Percentiles rank a stretch among this genome's conserved stretches.
phyloP scores from a whole-genome alignment of 208 protist species.

The Lotmaria passim region DNA sequence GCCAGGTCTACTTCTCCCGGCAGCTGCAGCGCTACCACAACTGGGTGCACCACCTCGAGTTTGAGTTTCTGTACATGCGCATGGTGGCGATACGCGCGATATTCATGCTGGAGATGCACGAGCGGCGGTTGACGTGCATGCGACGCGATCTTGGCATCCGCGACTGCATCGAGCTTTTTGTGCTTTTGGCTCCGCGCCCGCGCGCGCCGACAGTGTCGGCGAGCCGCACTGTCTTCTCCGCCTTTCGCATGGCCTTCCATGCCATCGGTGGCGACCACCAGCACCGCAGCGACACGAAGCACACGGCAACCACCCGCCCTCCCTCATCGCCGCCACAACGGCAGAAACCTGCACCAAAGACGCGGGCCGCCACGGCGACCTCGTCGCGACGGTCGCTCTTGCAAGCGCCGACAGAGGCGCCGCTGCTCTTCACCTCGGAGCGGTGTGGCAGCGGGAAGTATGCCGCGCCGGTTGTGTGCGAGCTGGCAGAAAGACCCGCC shows the following conservation, averaged over 20 bases:
- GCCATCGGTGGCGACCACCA: slow-evolving; percentile 11
- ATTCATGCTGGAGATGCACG: slow-evolving; percentile 51
- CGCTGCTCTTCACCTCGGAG: slow-evolving; percentile 22
- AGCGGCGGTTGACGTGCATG: slow-evolving; percentile 68
- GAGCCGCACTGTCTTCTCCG: slow-evolving; percentile 12
- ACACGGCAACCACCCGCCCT: background rate
- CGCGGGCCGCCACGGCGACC: background rate
- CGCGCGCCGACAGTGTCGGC: slow-evolving; percentile 21
- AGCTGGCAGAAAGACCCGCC: background rate
- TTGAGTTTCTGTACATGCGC: slow-evolving; percentile 55
- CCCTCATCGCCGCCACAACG: background rate
- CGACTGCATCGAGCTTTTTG: slow-evolving; percentile 70
- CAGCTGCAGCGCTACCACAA: slow-evolving; percentile 40
- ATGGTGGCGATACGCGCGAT: slow-evolving; percentile 51
- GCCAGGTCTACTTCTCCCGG: slow-evolving; percentile 31
- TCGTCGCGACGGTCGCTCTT: background rate
- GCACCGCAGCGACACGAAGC: background rate
- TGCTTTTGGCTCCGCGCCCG: slow-evolving; percentile 29
- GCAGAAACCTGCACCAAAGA: too few relatives aligned
- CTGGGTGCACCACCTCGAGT: slow-evolving; percentile 45
- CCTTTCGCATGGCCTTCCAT: slow-evolving; percentile 33
- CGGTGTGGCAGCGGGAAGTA: slow-evolving; percentile 14
- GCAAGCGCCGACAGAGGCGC: background rate
- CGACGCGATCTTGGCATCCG: slow-evolving; percentile 65
- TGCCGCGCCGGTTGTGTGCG: slow-evolving; percentile 9